phyloP scores from a whole-genome alignment of 1,139 yeast species.

The Pichia sp. region DNA sequence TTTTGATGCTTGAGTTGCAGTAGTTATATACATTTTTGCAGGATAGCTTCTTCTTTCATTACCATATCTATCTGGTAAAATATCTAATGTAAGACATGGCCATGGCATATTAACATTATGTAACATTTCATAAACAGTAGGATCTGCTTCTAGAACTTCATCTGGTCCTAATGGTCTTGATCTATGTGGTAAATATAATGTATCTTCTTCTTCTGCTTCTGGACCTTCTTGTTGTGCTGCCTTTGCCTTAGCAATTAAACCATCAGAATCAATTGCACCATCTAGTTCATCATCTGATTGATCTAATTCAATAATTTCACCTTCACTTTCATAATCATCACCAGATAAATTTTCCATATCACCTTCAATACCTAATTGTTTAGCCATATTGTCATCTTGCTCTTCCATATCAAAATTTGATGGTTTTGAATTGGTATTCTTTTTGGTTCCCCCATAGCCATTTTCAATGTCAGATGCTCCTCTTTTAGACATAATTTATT shows the following conservation, averaged over 20 bases:
- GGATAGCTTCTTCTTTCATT: conserved; percentile 87
- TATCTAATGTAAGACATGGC: conserved; percentile 92
- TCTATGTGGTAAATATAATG: conserved; percentile 77
- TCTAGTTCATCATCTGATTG: conserved; percentile 39
- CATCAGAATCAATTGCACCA: conserved; percentile 24
- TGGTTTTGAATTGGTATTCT: conserved; percentile 24
- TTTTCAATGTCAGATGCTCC: conserved; percentile 28
- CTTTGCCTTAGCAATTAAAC: conserved; percentile 16
- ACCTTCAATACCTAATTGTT: conserved; percentile 44
- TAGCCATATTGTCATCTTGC: conserved; percentile 44
- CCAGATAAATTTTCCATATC: conserved; percentile 93
- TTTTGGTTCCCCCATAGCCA: conserved; percentile 26
- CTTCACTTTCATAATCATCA: conserved; percentile 93
- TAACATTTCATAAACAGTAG: conserved; percentile 91
- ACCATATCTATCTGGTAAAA: conserved; percentile 82
- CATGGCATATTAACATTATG: conserved; percentile 93
- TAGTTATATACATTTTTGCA: conserved; percentile 75
- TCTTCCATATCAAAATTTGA: conserved; percentile 26
- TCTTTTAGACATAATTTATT: conserved; percentile 68
- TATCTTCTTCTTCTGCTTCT: conserved; percentile 29
- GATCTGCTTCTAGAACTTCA: conserved; percentile 95
- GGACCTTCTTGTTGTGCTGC: conserved; percentile 2
- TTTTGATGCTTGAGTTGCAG: conserved; percentile 92
- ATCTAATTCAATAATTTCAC: conserved; percentile 74
- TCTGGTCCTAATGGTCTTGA: conserved; percentile 90